Base-by-base conservation (phyloP, 108 stramenopile species). In the Thalassiosira profunda region DNA sequence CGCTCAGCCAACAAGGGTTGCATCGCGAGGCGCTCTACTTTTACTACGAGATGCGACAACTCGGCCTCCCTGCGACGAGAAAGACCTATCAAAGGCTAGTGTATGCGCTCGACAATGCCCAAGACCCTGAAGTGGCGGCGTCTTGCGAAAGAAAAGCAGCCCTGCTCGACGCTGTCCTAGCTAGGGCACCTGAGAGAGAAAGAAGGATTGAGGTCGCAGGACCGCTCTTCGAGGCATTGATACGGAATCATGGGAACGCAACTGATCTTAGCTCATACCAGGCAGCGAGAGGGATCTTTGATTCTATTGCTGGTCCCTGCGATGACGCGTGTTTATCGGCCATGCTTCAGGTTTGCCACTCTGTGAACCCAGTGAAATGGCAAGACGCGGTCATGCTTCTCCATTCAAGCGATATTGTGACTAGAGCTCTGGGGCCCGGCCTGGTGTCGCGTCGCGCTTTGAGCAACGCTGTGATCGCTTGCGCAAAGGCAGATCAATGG, bases 321-420 rank as follows among this genome's bases (percentile, higher is more conserved):
- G 81, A 91, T 56, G 78, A 72, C 3, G 58, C 73, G 0, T 88
- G 87, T 58, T 58, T 91, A n/a, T 79, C 85, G 20, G 83, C 86
- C 14, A 84, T 88, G 37, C 54, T 88, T 31, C 72, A 47, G 15
- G 84, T 83, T 35, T 88, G 83, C 54, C 64, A 76, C 14, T 43
- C 37, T 9, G 64, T 67, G 5, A 51, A 33, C 20, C 48, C 66
- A 3, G 33, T 54, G 14, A 54, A 65, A 34, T 91, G 90, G 87
- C 40, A 82, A 44, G 87, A 86, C 10, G 84, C 87, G 3, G 37
- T 88, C 18, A 55, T 61, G 8, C 56, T 87, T 3, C 56, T 86
- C 17, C 86, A 91, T 56, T 78, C 81, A 0, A 83, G 83, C 38
- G 85, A 89, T 59, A 82, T 86, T 36, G 66, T 84, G 0, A 74